Percentiles rank a stretch among this genome's conserved stretches.
phyloP scores from a whole-genome alignment of 495 filamentous ascomycete species.

The Penicillium coffeae region DNA sequence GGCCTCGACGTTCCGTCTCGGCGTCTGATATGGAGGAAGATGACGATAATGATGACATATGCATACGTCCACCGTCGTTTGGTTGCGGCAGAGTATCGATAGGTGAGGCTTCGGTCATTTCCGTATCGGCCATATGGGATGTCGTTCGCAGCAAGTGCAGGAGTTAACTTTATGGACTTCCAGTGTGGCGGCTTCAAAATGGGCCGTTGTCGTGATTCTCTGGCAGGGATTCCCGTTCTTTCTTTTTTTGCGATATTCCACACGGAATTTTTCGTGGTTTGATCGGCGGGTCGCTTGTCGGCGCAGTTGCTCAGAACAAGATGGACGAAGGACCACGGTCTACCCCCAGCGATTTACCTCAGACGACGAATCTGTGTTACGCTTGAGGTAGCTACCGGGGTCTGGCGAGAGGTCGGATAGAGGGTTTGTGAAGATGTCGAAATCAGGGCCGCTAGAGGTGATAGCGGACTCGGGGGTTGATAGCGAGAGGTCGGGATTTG shows the following conservation, averaged over 20 bases:
- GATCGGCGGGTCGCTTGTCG: background rate
- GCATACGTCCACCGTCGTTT: constrained; percentile 40
- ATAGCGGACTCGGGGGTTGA: constrained; percentile 2
- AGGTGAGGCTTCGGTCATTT: constrained; percentile 40
- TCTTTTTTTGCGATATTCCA: constrained; percentile 1
- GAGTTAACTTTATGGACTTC: constrained; percentile 15
- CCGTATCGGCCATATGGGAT: constrained; percentile 37
- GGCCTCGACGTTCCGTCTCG: constrained; percentile 41
- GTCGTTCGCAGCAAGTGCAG: constrained; percentile 19
- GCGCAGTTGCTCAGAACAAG: background rate
- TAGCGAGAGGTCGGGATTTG: background rate
- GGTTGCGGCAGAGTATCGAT: constrained; percentile 43
- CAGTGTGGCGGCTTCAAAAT: constrained; percentile 19
- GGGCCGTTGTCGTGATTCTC: background rate
- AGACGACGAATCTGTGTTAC: constrained; percentile 41
- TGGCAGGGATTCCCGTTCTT: background rate
- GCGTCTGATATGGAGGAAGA: constrained; percentile 48
- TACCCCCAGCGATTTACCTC: constrained; percentile 45
- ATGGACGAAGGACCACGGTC: constrained; percentile 28
- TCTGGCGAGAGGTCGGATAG: constrained; percentile 10
- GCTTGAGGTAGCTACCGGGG: constrained; percentile 45
- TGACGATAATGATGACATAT: constrained; percentile 42
- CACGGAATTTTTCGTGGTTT: constrained; percentile 5
- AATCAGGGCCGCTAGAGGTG: constrained; percentile 9
- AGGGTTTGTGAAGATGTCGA: constrained; percentile 9